Conservation (phyloP, 495 filamentous ascomycete species). For the Tuber brumale region DNA sequence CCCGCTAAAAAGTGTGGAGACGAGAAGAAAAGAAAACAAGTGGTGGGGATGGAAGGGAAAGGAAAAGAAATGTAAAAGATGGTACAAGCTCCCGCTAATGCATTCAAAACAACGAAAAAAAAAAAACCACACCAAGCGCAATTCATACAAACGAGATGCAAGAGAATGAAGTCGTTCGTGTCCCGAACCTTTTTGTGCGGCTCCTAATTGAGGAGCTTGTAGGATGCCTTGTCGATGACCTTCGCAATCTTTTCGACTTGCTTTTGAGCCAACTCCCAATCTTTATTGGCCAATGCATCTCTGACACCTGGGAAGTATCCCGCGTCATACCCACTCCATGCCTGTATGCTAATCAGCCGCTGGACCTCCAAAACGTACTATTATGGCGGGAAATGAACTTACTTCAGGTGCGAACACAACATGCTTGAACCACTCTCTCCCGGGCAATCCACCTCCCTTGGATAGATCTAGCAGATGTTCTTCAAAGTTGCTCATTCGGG, state of each 20-base stretch:
- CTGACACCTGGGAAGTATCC: constrained; percentile 78
- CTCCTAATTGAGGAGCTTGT: constrained; percentile 43
- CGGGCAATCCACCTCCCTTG: constrained; percentile 61
- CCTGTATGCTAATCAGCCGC: constrained; percentile 37
- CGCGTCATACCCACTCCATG: constrained; percentile 68
- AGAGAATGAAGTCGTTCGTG: neutral
- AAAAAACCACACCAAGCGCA: constrained; percentile 7
- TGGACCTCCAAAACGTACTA: constrained; percentile 27
- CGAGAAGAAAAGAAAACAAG: neutral
- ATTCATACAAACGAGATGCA: constrained; percentile 7
- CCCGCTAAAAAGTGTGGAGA: constrained; percentile 8
- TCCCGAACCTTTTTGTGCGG: neutral
- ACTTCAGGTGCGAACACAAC: constrained; percentile 77
- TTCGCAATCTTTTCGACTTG: constrained; percentile 66
- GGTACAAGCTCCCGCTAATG: constrained; percentile 37
- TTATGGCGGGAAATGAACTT: constrained; percentile 21
- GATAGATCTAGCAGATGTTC: constrained; percentile 70
- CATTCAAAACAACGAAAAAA: constrained; percentile 7
- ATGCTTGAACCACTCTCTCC: constrained; percentile 91
- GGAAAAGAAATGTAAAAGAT: constrained; percentile 34
- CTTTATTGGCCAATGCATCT: constrained; percentile 64
- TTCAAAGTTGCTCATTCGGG: constrained; percentile 71
- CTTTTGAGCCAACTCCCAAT: constrained; percentile 64
- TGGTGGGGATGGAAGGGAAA: neutral
- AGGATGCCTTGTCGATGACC: constrained; percentile 60